These are phyloP conservation scores for Ulvella scutata DNA, from an alignment of 139 green algal species.

Conservation along the genomic window DNA sequence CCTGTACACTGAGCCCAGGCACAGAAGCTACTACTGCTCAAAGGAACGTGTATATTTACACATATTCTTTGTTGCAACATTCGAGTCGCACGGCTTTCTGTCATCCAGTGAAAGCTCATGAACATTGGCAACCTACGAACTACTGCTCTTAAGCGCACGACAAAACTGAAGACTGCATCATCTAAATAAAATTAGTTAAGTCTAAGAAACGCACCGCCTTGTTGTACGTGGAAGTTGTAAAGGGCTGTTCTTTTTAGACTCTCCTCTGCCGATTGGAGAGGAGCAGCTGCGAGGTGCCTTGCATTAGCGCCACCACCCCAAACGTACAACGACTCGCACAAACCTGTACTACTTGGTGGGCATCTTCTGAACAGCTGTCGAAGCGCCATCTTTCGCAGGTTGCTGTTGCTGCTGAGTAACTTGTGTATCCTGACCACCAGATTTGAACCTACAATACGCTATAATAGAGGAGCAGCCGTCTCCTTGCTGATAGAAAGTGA, in stretches of 20 bases:
- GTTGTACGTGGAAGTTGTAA: conserved; percentile 69
- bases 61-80: neutral
- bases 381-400: neutral
- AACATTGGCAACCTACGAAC: neutral
- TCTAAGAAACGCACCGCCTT: conserved; percentile 34
- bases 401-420: neutral
- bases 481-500: too few relatives aligned
- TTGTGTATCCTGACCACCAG: neutral
- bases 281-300: neutral
- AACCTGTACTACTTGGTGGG: too few relatives aligned
- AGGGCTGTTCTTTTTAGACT: conserved; percentile 58
- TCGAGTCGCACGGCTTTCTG: neutral
- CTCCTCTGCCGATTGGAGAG: neutral
- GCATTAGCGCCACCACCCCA: neutral
- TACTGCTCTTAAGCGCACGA: neutral
- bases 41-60: neutral
- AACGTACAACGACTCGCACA: too few relatives aligned
- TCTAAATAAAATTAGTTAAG: neutral
- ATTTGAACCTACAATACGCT: too few relatives aligned
- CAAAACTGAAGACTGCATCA: neutral
- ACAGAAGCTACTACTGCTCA: neutral
- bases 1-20: neutral
- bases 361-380: too few relatives aligned
- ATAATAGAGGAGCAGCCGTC: too few relatives aligned
- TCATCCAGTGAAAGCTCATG: neutral